These are phyloP conservation scores for Ascochyta pisi DNA, from an alignment of 2,329 filamentous ascomycete species.

Conservation along the genomic window DNA sequence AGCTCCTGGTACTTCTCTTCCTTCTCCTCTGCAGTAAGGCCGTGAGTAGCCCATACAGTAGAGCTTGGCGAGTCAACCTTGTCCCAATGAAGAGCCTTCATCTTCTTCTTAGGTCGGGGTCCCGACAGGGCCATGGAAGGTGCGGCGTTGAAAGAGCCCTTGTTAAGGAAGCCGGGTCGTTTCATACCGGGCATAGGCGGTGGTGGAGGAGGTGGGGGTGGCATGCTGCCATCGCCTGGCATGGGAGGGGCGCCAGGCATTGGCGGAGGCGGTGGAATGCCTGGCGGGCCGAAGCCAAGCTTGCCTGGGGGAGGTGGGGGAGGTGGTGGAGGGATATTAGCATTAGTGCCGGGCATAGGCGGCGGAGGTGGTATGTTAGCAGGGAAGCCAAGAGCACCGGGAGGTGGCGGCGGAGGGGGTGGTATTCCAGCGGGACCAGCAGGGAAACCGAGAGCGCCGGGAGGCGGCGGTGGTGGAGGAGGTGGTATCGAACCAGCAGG, in stretches of 20 bases:
- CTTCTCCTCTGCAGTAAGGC: constrained; percentile 83
- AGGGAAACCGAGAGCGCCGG: constrained; percentile 48
- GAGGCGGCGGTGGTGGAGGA: constrained; percentile 57
- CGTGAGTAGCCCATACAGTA: constrained; percentile 90
- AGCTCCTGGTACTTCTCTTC: constrained; percentile 97
- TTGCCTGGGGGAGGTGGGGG: constrained; percentile 59
- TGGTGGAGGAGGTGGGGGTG: constrained; percentile 63
- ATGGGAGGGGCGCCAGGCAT: constrained; percentile 58
- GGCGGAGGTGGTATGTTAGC: constrained; percentile 52
- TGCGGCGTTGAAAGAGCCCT: constrained; percentile 61
- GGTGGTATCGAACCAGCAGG: constrained; percentile 75
- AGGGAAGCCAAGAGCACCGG: constrained; percentile 48
- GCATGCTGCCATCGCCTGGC: constrained; percentile 55
- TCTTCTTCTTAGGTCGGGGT: constrained; percentile 95
- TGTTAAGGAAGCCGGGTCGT: constrained; percentile 75
- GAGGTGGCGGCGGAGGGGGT: constrained; percentile 57
- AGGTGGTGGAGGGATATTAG: constrained; percentile 54
- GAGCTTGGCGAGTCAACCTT: constrained; percentile 93
- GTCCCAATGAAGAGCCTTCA: constrained; percentile 99
- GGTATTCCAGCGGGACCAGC: constrained; percentile 53
- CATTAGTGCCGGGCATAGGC: constrained; percentile 55
- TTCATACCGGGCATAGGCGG: constrained; percentile 66
- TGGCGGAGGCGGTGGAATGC: constrained; percentile 56
- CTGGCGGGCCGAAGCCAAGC: constrained; percentile 47
- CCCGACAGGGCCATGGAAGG: constrained; percentile 75